These are phyloP conservation scores for Lepidium africanum DNA, from an alignment of 345 rosid species.

Conservation along the genomic window DNA sequence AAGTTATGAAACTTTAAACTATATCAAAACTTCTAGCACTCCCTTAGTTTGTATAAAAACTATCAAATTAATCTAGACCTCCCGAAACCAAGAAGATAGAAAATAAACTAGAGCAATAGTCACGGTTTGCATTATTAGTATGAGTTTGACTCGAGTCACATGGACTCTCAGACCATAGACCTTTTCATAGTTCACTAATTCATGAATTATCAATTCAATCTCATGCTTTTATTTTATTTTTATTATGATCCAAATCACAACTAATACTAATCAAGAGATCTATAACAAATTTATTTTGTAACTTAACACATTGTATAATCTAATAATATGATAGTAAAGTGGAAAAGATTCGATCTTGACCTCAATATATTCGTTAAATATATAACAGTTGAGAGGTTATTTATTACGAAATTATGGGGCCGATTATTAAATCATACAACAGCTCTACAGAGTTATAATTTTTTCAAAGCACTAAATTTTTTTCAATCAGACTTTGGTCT, in stretches of 20 bases:
- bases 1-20: not conserved
- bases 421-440: too few relatives aligned
- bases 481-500: too few relatives aligned
- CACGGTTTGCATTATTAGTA: slow-evolving; percentile 5
- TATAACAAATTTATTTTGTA: not conserved
- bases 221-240: not conserved
- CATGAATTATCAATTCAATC: not conserved
- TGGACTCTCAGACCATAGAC: slow-evolving; percentile 16
- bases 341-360: not conserved
- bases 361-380: not conserved
- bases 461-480: too few relatives aligned
- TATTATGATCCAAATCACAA: not conserved
- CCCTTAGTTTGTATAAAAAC: not conserved
- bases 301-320: not conserved
- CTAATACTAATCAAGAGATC: not conserved
- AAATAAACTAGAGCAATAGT: not conserved
- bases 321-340: not conserved
- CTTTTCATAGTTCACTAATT: slow-evolving; percentile 5
- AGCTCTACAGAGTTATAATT: too few relatives aligned
- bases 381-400: not conserved
- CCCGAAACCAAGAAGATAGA: slow-evolving; percentile 3
- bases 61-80: not conserved
- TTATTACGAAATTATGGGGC: not conserved
- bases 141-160: slow-evolving; percentile 21
- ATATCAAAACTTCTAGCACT: not conserved